phyloP scores from a whole-genome alignment of 2,329 filamentous ascomycete genomes.

The Fusarium bulbicola region DNA sequence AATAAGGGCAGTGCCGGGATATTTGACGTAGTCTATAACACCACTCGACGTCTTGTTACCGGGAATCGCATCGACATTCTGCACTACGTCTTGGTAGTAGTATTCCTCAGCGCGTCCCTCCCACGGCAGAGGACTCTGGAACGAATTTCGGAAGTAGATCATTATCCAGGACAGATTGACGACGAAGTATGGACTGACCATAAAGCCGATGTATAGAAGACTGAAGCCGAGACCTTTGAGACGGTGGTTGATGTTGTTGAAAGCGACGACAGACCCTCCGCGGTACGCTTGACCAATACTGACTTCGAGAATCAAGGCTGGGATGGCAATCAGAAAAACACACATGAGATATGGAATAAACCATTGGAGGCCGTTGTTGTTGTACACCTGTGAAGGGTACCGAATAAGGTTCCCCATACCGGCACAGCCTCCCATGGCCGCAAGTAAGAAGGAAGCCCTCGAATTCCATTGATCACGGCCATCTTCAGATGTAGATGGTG shows the following conservation, averaged over 20 bases:
- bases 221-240: constrained; percentile 64
- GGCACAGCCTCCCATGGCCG: constrained; percentile 66
- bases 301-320: constrained; percentile 64
- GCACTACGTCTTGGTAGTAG: constrained; percentile 60
- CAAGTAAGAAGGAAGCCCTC: constrained; percentile 63
- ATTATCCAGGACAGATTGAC: constrained; percentile 68
- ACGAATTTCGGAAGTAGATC: constrained; percentile 66
- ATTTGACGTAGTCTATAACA: constrained; percentile 56
- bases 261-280: constrained; percentile 64
- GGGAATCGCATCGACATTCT: constrained; percentile 54
- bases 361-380: constrained; percentile 68
- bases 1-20: constrained; percentile 57
- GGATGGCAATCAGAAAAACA: constrained; percentile 65
- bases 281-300: constrained; percentile 76
- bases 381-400: constrained; percentile 67
- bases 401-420: constrained; percentile 67
- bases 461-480: constrained; percentile 65
- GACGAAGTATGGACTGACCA: constrained; percentile 66
- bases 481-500: constrained; percentile 50
- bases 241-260: constrained; percentile 61
- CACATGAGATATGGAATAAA: constrained; percentile 67
- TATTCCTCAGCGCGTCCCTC: constrained; percentile 60
- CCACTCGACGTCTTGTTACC: constrained; percentile 51
- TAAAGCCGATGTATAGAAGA: constrained; percentile 60
- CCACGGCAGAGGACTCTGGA: constrained; percentile 65